Base-by-base conservation (phyloP, 805 yeast genomes). In the Starmerella davenportii region DNA sequence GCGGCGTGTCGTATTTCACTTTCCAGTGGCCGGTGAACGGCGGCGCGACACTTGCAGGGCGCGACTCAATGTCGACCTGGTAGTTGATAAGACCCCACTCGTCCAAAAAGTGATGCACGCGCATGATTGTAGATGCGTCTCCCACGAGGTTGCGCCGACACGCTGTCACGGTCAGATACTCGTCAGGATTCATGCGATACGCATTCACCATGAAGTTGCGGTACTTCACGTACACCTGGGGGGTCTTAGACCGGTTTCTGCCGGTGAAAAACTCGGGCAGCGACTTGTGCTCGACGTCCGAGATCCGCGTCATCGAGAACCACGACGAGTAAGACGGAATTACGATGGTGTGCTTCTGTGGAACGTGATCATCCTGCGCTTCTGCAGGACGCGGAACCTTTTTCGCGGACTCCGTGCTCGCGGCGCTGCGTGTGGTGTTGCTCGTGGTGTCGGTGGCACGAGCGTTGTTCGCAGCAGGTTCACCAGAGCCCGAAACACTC, bases 11-110 rank as follows among this genome's bases (percentile, higher is more conserved):
- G 51, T 72, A 74, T 42, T 72, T 75, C 2, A 80, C 76, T 39
- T 74, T 69, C 60, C 74, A 82, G 47, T 76, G 80, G 8, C 82
- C 84, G 2, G 82, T 72, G 49, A 66, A 72, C 18, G 84, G 85
- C 34, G 81, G 78, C 40, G 74, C 79, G 15, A 76, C 65, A 37
- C 72, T 47, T 7, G 50, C 38, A 5, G 92, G 90, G 45, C 75
- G 69, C 38, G 74, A 64, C 45, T 72, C 79, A 1, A 85, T 80
- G 53, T 77, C 79, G 2, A 85, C 92, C 57, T 85, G 95, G 56
- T 85, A 85, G 58, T 85, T 85, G 38, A 85, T 80, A 37, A 85
- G 63, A 0, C 95, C 95, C 95, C 95, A 85, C 55, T 78, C 79
- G 49, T 74, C 80, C 41, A 85, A 61, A 53, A 85, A 84, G 38